Evolutionary conservation across 1,284 basidiomycete species (phyloP).

Genomic region (Heterobasidion irregulare): DNA sequence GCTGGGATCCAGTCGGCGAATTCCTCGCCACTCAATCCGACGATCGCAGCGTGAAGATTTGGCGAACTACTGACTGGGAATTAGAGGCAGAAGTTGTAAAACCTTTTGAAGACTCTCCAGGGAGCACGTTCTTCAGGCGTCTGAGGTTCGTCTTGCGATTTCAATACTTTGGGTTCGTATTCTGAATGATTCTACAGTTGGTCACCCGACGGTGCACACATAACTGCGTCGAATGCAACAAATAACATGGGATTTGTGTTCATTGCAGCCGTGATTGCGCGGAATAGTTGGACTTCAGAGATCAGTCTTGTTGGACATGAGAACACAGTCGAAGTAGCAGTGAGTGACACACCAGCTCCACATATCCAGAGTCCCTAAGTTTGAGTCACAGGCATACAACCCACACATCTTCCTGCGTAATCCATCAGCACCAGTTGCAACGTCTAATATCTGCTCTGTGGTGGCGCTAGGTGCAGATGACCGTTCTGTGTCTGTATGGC

Average conservation of each 20-base stretch:
- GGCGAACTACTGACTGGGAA: conserved; percentile 91
- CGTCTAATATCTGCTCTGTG: conserved; percentile 76
- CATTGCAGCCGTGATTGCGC: conserved; percentile 90
- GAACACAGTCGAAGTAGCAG: conserved; percentile 95
- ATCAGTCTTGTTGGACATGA: conserved; percentile 96
- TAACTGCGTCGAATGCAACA: conserved; percentile 95
- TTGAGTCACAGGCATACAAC: conserved; percentile 67
- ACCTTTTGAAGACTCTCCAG: conserved; percentile 91
- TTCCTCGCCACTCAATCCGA: conserved; percentile 96
- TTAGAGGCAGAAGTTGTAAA: conserved; percentile 79
- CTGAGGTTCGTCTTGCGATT: conserved; percentile 54
- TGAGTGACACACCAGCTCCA: conserved; percentile 27
- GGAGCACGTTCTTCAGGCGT: conserved; percentile 90
- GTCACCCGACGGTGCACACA: conserved; percentile 98
- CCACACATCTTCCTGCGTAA: conserved; percentile 87
- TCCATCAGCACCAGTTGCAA: conserved; percentile 49
- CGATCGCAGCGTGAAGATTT: conserved; percentile 93
- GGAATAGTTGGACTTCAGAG: conserved; percentile 81
- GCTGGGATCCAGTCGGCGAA: conserved; percentile 96
- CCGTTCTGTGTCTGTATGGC: conserved; percentile 85
- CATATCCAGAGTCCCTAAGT: conserved; percentile 9
- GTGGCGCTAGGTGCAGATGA: conserved; percentile 91
- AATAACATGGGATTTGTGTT: conserved; percentile 95
- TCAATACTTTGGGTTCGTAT: neutral
- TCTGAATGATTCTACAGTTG: conserved; percentile 47